A percentile compares a stretch with the other conserved stretches of the same genome.
phyloP scores from a whole-genome alignment of 225 moss, liverwort and hornwort species.

The Ulota crispa region DNA sequence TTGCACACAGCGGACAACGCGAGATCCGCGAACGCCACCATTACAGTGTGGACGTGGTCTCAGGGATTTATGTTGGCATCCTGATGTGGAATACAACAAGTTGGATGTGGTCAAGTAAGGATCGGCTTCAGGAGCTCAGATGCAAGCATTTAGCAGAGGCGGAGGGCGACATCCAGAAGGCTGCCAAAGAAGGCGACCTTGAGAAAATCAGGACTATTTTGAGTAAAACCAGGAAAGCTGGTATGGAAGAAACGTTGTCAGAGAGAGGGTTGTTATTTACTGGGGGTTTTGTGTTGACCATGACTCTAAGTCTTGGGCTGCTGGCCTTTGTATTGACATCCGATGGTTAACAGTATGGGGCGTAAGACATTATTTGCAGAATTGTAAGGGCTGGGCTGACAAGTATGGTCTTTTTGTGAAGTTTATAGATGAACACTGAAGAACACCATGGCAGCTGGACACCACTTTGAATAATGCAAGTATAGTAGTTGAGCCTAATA shows the following conservation, averaged over 20 bases:
- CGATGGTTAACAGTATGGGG: constrained; percentile 61
- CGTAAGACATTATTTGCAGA: no score
- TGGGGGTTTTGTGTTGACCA: constrained; percentile 43
- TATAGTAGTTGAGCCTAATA: no score
- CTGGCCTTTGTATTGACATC: constrained; percentile 83
- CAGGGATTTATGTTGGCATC: constrained; percentile 78
- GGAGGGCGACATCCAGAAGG: constrained; percentile 73
- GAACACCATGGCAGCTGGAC: no score
- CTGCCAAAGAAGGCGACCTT: constrained; percentile 89
- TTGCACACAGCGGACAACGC: constrained; percentile 79
- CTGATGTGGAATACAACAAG: constrained; percentile 76
- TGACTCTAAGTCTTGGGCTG: constrained; percentile 61
- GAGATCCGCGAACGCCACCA: constrained; percentile 97
- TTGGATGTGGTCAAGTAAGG: constrained; percentile 81
- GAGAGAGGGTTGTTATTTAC: constrained; percentile 46
- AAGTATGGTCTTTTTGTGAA: no score
- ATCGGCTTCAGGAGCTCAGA: constrained; percentile 55
- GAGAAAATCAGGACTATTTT: constrained; percentile 74
- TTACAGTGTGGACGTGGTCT: constrained; percentile 88
- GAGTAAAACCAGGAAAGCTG: constrained; percentile 50
- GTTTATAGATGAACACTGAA: no score
- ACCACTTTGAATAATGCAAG: no score
- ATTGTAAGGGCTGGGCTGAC: no score
- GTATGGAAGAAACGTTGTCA: constrained; percentile 50
- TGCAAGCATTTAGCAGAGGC: constrained; percentile 41